Evolutionary conservation across 176 grass and related monocot species (phyloP), one percentile per base, ranked within the genome.

Genomic region (Urochloa ruziziensis): DNA sequence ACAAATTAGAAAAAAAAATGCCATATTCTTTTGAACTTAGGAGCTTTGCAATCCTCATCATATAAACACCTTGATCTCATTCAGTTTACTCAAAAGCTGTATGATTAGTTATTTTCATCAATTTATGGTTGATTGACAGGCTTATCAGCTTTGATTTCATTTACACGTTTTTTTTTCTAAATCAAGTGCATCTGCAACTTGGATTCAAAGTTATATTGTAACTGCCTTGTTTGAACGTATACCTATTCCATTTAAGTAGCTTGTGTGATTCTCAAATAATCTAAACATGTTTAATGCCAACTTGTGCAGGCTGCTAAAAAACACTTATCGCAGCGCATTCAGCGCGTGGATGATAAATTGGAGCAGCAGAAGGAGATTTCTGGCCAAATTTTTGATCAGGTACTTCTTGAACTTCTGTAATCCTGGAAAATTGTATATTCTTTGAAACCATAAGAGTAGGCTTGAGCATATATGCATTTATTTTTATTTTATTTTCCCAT

Each of bases 311-410:
- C 84, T 62, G 79, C 86, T 29, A 98, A 98, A 79, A 94, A 62
- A 62, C 92, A 98, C 77, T 82, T 98, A 14, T 86, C 87, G 25
- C 92, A 91, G 53, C 90, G 92, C 51, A 95, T 98, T 58, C 90
- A 95, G 27, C 87, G 61, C 21, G 71, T 95, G 51, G 95, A 98
- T 91, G 90, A 90, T 70, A 95, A 93, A 82, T 79, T 98, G 73
- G 91, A 91, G 84, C 82, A 93, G 79, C 90, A 95, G 62, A 98
- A 91, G 75, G 81, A 86, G 85, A 86, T 95, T n/a, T 91, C 92
- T 63, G 80, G 72, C 34, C 78, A 91, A 73, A 98, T 95, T 66
- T 93, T 70, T 80, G 88, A 90, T 47, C 88, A 93, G 88, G 92
- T 92, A 89, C 18, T 60, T 67, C 67, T 18, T 21, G 48, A 69